phyloP scores from a whole-genome alignment of 352 stramenopile genomes.

The Hyphochytrium catenoides region DNA sequence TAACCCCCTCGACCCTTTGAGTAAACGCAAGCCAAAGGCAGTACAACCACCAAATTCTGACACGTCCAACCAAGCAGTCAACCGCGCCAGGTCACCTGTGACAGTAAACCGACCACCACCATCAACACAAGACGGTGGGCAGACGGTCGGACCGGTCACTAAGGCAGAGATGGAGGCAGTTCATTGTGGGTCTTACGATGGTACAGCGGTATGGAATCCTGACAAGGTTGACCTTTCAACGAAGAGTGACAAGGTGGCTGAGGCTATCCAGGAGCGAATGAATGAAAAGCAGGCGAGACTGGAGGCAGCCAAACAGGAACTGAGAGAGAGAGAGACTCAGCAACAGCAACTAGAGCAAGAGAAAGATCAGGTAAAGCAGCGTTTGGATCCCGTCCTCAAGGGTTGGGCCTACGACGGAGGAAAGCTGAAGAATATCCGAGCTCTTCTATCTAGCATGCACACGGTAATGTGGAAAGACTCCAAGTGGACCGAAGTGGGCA shows the following conservation, averaged over 20 bases:
- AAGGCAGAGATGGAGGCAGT: constrained; percentile 52
- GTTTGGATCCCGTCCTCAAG: constrained; percentile 44
- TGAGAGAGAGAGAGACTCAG: constrained; percentile 35
- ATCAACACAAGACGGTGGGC: constrained; percentile 34
- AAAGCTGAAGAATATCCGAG: constrained; percentile 69
- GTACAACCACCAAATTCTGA: no score
- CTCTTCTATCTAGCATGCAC: constrained; percentile 69
- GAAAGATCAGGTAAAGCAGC: constrained; percentile 25
- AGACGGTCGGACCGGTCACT: constrained; percentile 48
- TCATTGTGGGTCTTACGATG: constrained; percentile 29
- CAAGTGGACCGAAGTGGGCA: constrained; percentile 62
- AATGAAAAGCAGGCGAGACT: constrained; percentile 34
- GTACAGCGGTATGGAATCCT: constrained; percentile 59
- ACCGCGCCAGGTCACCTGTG: no score
- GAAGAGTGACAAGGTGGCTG: constrained; percentile 38
- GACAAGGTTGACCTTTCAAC: constrained; percentile 51
- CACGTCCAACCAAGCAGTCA: no score
- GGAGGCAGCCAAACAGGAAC: constrained; percentile 35
- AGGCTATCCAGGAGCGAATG: constrained; percentile 55
- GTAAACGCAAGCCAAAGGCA: no score
- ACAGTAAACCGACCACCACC: no score
- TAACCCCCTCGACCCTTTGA: no score
- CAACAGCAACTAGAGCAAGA: constrained; percentile 15
- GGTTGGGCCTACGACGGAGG: constrained; percentile 53
- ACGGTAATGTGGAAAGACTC: constrained; percentile 65